Conservation (phyloP, 1,139 yeast species). For the Diutina rugosa region DNA sequence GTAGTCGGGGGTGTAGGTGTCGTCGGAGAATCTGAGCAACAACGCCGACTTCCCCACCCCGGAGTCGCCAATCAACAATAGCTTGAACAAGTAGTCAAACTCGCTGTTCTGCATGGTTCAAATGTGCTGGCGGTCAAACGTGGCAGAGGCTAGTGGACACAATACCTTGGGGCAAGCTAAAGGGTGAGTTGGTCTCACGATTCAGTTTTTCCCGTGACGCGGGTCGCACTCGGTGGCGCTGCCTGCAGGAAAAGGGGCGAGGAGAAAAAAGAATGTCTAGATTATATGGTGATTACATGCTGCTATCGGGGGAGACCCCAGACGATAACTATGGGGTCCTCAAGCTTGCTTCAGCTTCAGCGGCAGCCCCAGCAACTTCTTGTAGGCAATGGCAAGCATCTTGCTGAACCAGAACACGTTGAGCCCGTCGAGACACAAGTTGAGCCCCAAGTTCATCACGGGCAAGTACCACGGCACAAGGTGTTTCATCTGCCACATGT, state of each 20-base stretch:
- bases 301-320: neutral
- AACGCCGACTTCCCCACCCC: constrained; percentile 98
- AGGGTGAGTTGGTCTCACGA: neutral
- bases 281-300: neutral
- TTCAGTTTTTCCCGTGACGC: neutral
- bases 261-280: neutral
- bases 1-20: constrained; percentile 93
- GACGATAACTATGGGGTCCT: too few species aligned
- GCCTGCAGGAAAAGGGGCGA: neutral
- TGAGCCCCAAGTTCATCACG: constrained; percentile 41
- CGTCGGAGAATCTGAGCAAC: constrained; percentile 90
- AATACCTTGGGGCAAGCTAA: neutral
- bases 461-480: constrained; percentile 14
- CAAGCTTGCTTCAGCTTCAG: neutral
- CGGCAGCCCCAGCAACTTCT: constrained; percentile 15
- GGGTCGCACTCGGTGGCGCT: neutral
- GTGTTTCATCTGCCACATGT: constrained; percentile 27
- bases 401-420: constrained; percentile 74
- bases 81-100: constrained; percentile 94
- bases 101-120: constrained; percentile 6
- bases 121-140: neutral
- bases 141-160: neutral
- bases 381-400: constrained; percentile 65
- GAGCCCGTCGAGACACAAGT: constrained; percentile 50
- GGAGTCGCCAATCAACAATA: constrained; percentile 90